Evolutionary conservation across 495 filamentous ascomycete genomes (phyloP), one percentile per base, ranked within the genome.

Genomic region (Hypoxylon rickii): DNA sequence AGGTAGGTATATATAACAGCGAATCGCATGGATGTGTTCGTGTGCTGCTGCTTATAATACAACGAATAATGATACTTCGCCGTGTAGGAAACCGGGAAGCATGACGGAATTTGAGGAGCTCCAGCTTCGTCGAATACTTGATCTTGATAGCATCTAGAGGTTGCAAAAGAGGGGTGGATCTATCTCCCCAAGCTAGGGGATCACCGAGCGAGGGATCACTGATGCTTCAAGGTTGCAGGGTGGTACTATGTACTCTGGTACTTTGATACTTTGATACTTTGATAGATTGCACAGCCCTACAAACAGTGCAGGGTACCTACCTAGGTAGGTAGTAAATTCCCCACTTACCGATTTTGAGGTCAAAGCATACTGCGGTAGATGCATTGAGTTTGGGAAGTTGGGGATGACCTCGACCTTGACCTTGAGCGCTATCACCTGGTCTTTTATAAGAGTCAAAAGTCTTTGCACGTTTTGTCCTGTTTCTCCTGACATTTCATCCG

Each of bases 361-460:
- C 7, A 10, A 4, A 17, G 15, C 34, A 31, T 13, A n/a, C 18
- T 38, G 18, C 39, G 34, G 12, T 15, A 13, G 13, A 16, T 15
- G n/a, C 18, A 44, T 55, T 55, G 41, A 44, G 29, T 34, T 43
- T 32, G 37, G 34, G 40, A 51, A 42, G 5, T 39, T 55, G 40
- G 40, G 41, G 58, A 48, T 51, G n/a, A n/a, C n/a, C n/a, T n/a
- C 10, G 24, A 10, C 4, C 4, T 4, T 29, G 58, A 56, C 51
- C 51, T 61, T 41, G 21, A 3, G 36, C 42, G 47, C 51, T 56
- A 61, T 61, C 58, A 61, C 45, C 58, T 56, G 58, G 58, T 46
- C 18, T 18, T 7, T 13, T 1, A 2, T 38, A 12, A 29, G 16
- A 40, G 15, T 50, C 41, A 38, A 18, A 37, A n/a, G 31, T 10